Base-by-base conservation (phyloP, 345 rosid genomes). In the Eucalyptus lansdowneana region DNA sequence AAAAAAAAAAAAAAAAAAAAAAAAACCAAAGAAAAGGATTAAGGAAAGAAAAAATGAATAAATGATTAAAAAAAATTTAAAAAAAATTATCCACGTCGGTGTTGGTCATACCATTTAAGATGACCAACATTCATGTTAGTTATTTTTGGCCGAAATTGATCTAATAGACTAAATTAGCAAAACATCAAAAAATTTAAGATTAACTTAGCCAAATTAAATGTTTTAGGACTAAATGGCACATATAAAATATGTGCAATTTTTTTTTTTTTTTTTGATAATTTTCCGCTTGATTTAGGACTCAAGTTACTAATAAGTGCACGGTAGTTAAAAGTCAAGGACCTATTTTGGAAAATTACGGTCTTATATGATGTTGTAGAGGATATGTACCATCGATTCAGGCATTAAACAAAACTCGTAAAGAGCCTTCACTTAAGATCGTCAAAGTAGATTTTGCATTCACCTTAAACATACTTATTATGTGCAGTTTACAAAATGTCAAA, bases 111-210 rank as follows among this genome's bases (percentile, higher is more conserved):
- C 2, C 58, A 21, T 5, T 21, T 53, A 53, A 53, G 58, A 53
- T 1, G 2, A 2, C 24, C 24, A 0, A 1, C 58, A 8, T 53
- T 4, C 11, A 53, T 19, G 5, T 53, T 1, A 21, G 0, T 53
- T 53, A 21, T 53, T 53, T 53, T 53, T 53, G 2, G 25, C 11
- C 5, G 2, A 53, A 53, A 53, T 21, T 21, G 58, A 53, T 53
- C 58, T 2, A 53, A 53, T 21, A 21, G 25, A 53, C 1, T 53
- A 53, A 53, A 53, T 21, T 53, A 53, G 56, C 24, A 19, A 53
- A 19, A 19, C 9, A 19, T 53, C 0, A 53, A 3, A 53, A 17
- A 53, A 19, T 1, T 7, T 19, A 53, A 22, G 24, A 53, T 53
- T 8, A 53, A 53, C 1, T 53, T 53, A 53, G 24, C 4, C 56